Conservation (phyloP, 805 yeast species). For the Blastobotrys attinorum region DNA sequence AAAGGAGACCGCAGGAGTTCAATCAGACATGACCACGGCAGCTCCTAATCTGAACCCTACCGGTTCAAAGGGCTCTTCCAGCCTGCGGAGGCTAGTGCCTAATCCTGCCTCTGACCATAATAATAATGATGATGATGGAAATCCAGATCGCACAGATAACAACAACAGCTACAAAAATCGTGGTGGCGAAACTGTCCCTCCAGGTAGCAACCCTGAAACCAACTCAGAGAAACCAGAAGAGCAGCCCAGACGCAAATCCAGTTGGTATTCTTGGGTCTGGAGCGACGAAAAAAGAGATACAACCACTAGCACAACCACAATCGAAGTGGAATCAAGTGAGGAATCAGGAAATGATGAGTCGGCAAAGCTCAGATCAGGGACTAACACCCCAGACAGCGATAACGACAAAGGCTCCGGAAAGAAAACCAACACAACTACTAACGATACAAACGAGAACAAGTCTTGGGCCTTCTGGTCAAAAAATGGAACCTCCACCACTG, state of each 20-base stretch:
- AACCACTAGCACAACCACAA: neutral
- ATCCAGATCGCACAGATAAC: no score
- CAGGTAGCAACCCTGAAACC: neutral
- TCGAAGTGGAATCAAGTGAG: no score
- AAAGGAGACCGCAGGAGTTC: neutral
- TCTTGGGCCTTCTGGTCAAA: constrained; percentile 30
- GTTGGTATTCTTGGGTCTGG: constrained; percentile 9
- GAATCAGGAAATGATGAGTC: no score
- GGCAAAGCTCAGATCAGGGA: no score
- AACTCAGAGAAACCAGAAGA: no score
- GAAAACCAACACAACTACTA: neutral
- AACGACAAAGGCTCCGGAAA: neutral
- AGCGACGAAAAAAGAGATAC: neutral
- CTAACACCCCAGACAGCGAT: neutral
- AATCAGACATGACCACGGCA: neutral
- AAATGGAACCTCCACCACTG: constrained; percentile 8
- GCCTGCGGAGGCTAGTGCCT: neutral
- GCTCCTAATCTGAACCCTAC: neutral
- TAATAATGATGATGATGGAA: no score
- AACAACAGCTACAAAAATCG: neutral
- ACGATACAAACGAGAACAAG: neutral
- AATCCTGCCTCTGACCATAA: no score
- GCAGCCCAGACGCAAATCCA: neutral
- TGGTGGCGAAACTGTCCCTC: neutral
- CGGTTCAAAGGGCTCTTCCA: neutral